Evolutionary conservation across 1,139 yeast genomes (phyloP).

Genomic region (Schizosaccharomyces versatilis): DNA sequence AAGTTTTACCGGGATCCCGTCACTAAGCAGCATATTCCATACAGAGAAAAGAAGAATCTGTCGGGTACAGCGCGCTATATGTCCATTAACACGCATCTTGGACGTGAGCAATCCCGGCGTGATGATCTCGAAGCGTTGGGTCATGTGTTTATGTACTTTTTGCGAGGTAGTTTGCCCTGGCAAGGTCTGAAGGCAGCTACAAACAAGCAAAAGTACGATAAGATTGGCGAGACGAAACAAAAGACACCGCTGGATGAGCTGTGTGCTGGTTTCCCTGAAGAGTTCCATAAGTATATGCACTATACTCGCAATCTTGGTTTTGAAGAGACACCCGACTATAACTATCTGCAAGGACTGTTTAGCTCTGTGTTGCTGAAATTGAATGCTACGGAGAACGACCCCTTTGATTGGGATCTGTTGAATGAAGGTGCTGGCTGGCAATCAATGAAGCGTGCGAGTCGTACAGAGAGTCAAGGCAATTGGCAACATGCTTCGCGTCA

Average conservation of each 20-base stretch:
- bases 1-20: slow-evolving; percentile 90
- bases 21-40: slow-evolving; percentile 87
- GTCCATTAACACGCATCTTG: slow-evolving; percentile 92
- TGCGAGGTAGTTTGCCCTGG: slow-evolving; percentile 94
- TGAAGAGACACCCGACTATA: slow-evolving; percentile 89
- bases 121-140: slow-evolving; percentile 94
- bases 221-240: slow-evolving; percentile 85
- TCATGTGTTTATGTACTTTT: slow-evolving; percentile 79
- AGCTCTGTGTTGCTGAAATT: slow-evolving; percentile 47
- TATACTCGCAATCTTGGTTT: slow-evolving; percentile 66
- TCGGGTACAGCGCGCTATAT: slow-evolving; percentile 95
- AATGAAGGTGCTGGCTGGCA: slow-evolving; percentile 92
- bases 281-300: slow-evolving; percentile 66
- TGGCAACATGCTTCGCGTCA: too few species aligned
- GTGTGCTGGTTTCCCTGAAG: slow-evolving; percentile 65
- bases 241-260: slow-evolving; percentile 62
- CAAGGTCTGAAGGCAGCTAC: slow-evolving; percentile 95
- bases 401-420: slow-evolving; percentile 84
- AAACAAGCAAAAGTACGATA: slow-evolving; percentile 88
- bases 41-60: slow-evolving; percentile 78
- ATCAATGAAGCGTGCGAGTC: slow-evolving; percentile 5
- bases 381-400: slow-evolving; percentile 61
- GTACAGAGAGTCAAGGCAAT: neutral
- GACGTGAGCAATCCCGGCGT: slow-evolving; percentile 86
- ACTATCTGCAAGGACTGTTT: slow-evolving; percentile 55